Conservation (phyloP, 1,284 basidiomycete species). For the Ustilago tritici region DNA sequence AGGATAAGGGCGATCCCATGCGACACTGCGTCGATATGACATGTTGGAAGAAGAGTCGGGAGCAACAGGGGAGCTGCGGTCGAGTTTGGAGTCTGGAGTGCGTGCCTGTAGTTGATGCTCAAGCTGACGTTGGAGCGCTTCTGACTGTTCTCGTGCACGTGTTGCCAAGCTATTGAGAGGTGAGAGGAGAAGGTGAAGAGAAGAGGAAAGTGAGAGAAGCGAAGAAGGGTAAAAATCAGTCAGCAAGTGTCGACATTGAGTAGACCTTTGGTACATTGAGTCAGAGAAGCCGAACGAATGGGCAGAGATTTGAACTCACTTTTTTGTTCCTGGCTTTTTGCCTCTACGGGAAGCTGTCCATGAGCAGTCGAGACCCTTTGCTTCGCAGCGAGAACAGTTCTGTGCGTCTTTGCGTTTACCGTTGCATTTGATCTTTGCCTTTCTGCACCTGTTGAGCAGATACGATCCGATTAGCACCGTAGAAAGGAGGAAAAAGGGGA, state of each 20-base stretch:
- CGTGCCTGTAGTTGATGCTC: slow-evolving; percentile 12
- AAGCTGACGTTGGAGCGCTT: slow-evolving; percentile 38
- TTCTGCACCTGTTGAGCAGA: slow-evolving; percentile 34
- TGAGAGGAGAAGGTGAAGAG: neutral
- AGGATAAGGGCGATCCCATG: slow-evolving; percentile 19
- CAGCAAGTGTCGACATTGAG: neutral
- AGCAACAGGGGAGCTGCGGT: slow-evolving; percentile 20
- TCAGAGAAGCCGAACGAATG: neutral
- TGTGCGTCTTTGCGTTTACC: slow-evolving; percentile 51
- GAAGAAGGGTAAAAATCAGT: slow-evolving; percentile 3
- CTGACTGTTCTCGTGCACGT: slow-evolving; percentile 41
- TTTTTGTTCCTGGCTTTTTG: slow-evolving; percentile 53
- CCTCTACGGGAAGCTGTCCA: slow-evolving; percentile 49
- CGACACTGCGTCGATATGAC: slow-evolving; percentile 16
- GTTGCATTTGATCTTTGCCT: slow-evolving; percentile 56
- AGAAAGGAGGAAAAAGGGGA: neutral
- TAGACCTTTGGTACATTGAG: neutral
- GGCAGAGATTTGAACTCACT: slow-evolving; percentile 21
- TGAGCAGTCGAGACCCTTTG: slow-evolving; percentile 47
- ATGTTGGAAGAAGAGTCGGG: slow-evolving; percentile 6
- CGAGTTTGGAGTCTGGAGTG: slow-evolving; percentile 15
- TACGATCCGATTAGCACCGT: neutral
- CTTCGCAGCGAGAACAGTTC: slow-evolving; percentile 48
- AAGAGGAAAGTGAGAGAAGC: neutral
- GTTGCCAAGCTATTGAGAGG: slow-evolving; percentile 31